phyloP scores from a whole-genome alignment of 1,284 basidiomycete genomes.

The Laetiporus sulphureus region DNA sequence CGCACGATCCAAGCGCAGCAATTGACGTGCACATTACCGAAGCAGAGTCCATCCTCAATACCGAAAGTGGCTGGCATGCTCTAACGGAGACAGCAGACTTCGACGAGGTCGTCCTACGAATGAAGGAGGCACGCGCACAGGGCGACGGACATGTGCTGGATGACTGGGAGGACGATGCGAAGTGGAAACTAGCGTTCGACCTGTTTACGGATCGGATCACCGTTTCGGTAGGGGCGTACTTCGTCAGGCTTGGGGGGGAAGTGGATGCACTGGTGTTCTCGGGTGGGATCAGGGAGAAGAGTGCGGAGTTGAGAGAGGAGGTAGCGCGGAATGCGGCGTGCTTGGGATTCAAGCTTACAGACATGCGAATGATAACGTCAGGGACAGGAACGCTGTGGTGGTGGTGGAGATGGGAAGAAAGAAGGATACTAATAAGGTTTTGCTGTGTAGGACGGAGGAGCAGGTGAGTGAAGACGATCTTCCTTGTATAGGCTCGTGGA shows the following conservation, averaged over 20 bases:
- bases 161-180: slow-evolving; percentile 14
- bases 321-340: slow-evolving; percentile 48
- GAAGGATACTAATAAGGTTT: slow-evolving; percentile 27
- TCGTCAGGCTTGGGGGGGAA: slow-evolving; percentile 57
- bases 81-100: slow-evolving; percentile 78
- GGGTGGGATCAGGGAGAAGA: slow-evolving; percentile 81
- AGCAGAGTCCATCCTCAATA: slow-evolving; percentile 79
- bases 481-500: not conserved
- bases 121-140: slow-evolving; percentile 21
- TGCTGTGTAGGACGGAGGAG: slow-evolving; percentile 64
- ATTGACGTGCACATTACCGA: slow-evolving; percentile 60
- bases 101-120: slow-evolving; percentile 46
- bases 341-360: slow-evolving; percentile 50
- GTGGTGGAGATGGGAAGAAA: slow-evolving; percentile 39
- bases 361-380: slow-evolving; percentile 33
- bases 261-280: slow-evolving; percentile 82
- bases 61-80: slow-evolving; percentile 64
- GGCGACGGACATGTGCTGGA: slow-evolving; percentile 20
- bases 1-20: slow-evolving; percentile 40
- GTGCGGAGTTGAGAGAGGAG: slow-evolving; percentile 51
- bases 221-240: slow-evolving; percentile 67
- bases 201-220: slow-evolving; percentile 73
- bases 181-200: slow-evolving; percentile 55
- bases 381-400: slow-evolving; percentile 33
- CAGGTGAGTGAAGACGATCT: slow-evolving; percentile 20